A percentile compares a stretch with the other conserved stretches of the same genome.
These are phyloP conservation scores for Fomitopsis palustris DNA, from an alignment of 1,284 basidiomycete genomes.

Conservation along the genomic window DNA sequence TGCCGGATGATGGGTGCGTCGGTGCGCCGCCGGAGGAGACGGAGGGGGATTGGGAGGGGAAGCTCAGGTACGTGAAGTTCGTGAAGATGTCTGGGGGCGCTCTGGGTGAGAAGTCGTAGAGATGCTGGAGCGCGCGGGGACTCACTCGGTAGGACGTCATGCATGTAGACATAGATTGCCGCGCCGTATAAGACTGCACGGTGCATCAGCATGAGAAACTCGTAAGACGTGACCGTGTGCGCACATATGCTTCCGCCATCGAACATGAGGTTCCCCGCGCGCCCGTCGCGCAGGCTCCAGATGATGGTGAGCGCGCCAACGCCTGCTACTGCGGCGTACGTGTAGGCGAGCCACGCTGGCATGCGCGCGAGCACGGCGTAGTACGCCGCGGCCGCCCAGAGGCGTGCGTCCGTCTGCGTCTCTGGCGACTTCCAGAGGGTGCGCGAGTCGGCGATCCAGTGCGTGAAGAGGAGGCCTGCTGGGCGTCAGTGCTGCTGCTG, in stretches of 20 bases:
- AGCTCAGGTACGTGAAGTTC: constrained; percentile 54
- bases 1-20: constrained; percentile 3
- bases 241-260: constrained; percentile 81
- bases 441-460: constrained; percentile 84
- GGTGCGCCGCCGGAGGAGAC: constrained; percentile 1
- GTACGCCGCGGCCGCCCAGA: constrained; percentile 77
- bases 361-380: constrained; percentile 71
- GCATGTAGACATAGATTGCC: constrained; percentile 63
- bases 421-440: constrained; percentile 81
- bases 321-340: constrained; percentile 49
- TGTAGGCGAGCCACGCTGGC: constrained; percentile 50
- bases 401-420: constrained; percentile 59
- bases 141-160: constrained; percentile 74
- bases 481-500: neutral
- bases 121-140: constrained; percentile 14
- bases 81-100: constrained; percentile 44
- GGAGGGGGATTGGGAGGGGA: constrained; percentile 19
- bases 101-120: neutral
- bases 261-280: constrained; percentile 82
- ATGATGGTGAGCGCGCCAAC: constrained; percentile 64
- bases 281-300: constrained; percentile 71
- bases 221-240: constrained; percentile 18
- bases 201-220: neutral
- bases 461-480: constrained; percentile 73
- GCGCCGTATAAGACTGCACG: constrained; percentile 66